phyloP scores from a whole-genome alignment of 345 rosid genomes.

The Cardiospermum halicacabum region DNA sequence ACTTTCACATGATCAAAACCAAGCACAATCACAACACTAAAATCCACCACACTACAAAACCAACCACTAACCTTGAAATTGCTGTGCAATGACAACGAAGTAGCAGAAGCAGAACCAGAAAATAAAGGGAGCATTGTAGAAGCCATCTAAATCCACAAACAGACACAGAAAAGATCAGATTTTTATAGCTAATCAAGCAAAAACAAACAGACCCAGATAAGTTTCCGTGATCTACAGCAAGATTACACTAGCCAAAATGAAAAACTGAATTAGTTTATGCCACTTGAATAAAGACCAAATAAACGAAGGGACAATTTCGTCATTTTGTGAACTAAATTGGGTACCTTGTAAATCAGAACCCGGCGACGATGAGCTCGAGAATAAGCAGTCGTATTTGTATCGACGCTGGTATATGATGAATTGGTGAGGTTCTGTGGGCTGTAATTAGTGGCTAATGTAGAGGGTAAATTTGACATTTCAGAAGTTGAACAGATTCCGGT shows the following conservation, averaged over 20 bases:
- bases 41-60: neutral
- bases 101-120: conserved; percentile 38
- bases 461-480: neutral
- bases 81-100: conserved; percentile 46
- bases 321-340: neutral
- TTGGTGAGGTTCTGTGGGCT: neutral
- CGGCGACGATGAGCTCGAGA: conserved; percentile 1
- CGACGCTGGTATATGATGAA: neutral
- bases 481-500: neutral
- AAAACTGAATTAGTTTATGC: neutral
- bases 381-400: neutral
- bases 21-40: neutral
- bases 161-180: neutral
- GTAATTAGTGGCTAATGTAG: neutral
- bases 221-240: neutral
- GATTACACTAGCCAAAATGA: neutral
- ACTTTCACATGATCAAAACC: neutral
- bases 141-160: conserved; percentile 45
- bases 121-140: conserved; percentile 57
- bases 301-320: neutral
- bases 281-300: neutral
- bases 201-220: neutral
- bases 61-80: conserved; percentile 49
- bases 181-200: neutral
- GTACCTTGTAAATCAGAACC: neutral